These are phyloP conservation scores for Scheffersomyces stambukii DNA, from an alignment of 1,139 yeast species.

Conservation along the genomic window DNA sequence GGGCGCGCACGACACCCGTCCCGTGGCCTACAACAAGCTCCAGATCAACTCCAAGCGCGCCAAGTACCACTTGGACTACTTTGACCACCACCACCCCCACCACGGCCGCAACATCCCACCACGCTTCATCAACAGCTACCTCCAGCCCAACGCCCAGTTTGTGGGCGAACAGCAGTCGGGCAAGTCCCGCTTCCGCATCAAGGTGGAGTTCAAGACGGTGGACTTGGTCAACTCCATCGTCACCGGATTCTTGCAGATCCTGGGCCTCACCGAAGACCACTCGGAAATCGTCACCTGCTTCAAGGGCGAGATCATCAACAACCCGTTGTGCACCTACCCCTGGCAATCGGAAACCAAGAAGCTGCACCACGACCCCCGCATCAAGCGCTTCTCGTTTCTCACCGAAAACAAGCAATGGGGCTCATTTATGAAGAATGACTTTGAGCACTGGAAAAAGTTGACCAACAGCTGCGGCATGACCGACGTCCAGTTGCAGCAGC, in stretches of 20 bases:
- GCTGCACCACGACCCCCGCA: constrained; percentile 11
- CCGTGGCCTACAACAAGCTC: not conserved
- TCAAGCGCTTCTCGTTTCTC: constrained; percentile 30
- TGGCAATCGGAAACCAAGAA: constrained; percentile 14
- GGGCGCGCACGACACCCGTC: too few species aligned
- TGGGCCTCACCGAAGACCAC: constrained; percentile 71
- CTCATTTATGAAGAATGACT: constrained; percentile 61
- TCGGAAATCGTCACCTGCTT: constrained; percentile 84
- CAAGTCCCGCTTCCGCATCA: constrained; percentile 58
- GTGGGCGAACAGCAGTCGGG: constrained; percentile 77
- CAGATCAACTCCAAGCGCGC: too few species aligned
- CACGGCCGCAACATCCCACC: constrained; percentile 11
- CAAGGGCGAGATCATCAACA: constrained; percentile 77
- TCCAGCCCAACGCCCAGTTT: constrained; percentile 62
- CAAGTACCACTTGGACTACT: constrained; percentile 9
- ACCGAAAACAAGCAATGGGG: constrained; percentile 53
- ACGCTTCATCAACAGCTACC: constrained; percentile 28
- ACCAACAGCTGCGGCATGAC: constrained; percentile 34
- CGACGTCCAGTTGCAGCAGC: constrained; percentile 23
- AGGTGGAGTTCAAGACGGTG: constrained; percentile 67
- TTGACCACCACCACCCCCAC: constrained; percentile 3
- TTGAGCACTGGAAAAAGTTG: constrained; percentile 84
- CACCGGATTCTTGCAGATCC: constrained; percentile 76
- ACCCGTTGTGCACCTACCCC: constrained; percentile 33
- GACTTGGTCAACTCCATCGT: constrained; percentile 59